Base-by-base conservation (phyloP, 768 basidiomycete species). In the Russula emetica region DNA sequence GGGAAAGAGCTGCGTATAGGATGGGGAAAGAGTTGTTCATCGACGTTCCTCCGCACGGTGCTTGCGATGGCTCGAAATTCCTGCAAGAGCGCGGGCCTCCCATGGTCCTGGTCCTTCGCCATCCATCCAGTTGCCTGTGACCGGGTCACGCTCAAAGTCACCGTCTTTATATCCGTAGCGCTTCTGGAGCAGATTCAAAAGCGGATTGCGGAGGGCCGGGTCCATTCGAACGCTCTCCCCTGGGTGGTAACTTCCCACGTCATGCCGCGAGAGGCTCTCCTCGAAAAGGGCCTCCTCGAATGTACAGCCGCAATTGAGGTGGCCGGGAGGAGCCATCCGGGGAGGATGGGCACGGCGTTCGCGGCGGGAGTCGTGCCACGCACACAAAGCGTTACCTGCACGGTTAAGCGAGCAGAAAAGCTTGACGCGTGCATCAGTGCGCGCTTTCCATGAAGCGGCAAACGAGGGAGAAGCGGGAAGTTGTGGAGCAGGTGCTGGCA, bases 161-260 rank as follows among this genome's bases (percentile, higher is more conserved):
- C 91, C 91, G 73, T 94, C 91, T 60, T 82, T 82, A 74, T 94
- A 94, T 30, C 81, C 82, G 70, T 90, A 94, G 45, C 90, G 82
- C 67, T 81, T 71, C 72, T 91, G 78, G 36, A 94, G 76, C 36
- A 94, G 77, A 74, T 79, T 82, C 64, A 93, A 79, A 51, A 93
- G 80, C 32, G 90, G 88, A 66, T 92, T 92, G 45, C 91, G 83
- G 63, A 94, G 76, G 40, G 87, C 90, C 11, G 91, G 91, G 70
- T 94, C 91, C 90, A 94, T 93, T 70, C 91, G 86, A 55, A 93
- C 91, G 61, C 74, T 85, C 73, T 92, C 92, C 58, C 91, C 92
- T 0, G 91, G 92, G 65, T 83, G 83, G 70, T 92, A 93, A 72
- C 86, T 86, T 28, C 91, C 91, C 18, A 94, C 89, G 5, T 79